A percentile compares a stretch with the other conserved stretches of the same genome.
Conservation (phyloP, 345 rosid species). For the Zanthoxylum bungeanum region DNA sequence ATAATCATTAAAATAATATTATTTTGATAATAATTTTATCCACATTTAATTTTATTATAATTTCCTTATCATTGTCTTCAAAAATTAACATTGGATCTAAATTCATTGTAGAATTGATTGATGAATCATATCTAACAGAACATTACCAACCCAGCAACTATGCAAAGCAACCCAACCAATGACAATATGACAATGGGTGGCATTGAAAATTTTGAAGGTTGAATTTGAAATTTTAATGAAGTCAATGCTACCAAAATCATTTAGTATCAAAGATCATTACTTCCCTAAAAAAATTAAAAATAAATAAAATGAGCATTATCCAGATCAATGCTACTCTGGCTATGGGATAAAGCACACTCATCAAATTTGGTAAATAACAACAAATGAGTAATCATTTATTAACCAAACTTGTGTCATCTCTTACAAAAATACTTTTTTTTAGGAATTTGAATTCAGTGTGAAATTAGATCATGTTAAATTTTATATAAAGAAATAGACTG, state of each 20-base stretch:
- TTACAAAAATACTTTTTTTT: too few relatives aligned
- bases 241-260: constrained; percentile 4
- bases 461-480: too few relatives aligned
- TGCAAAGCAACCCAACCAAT: not conserved
- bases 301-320: not conserved
- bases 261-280: too few relatives aligned
- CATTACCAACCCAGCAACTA: not conserved
- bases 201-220: not conserved
- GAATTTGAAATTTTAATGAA: constrained; percentile 4
- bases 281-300: not conserved
- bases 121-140: not conserved
- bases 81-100: too few relatives aligned
- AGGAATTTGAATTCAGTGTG: too few relatives aligned
- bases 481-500: too few relatives aligned
- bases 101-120: too few relatives aligned
- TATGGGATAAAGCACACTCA: not conserved
- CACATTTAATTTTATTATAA: too few relatives aligned
- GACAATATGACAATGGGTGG: constrained; percentile 1
- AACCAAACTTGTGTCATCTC: not conserved
- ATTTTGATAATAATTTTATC: too few relatives aligned
- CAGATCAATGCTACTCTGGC: not conserved
- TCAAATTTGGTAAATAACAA: not conserved
- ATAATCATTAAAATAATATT: too few relatives aligned
- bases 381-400: not conserved
- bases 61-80: too few relatives aligned